Base-by-base conservation (phyloP, 768 basidiomycete genomes). In the Boletus eberwhitei region DNA sequence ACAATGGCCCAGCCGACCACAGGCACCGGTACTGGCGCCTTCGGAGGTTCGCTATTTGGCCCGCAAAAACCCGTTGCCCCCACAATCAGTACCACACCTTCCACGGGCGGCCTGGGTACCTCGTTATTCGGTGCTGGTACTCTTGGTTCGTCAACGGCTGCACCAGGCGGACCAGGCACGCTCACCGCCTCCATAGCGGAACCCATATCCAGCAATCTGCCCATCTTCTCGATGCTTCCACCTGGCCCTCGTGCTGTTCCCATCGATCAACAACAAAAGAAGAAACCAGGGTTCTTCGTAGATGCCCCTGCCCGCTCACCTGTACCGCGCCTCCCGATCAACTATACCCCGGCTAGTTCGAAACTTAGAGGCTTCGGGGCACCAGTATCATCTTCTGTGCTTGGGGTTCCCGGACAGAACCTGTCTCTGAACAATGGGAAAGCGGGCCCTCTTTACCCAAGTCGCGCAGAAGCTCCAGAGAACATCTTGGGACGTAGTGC, bases 131-230 rank as follows among this genome's bases (percentile, higher is more conserved):
- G 75, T 21, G 64, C 58, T 29, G 64, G 54, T 35, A 66, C 54
- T 44, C 71, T 82, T 26, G 75, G 75, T 44, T 68, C 74, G 12
- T 79, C 80, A 32, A 64, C 71, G 0, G 66, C 66, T 42, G 71
- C 73, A 50, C 73, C 76, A n/a, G 81, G 73, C 32, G 74, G 75
- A 39, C 82, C 83, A 71, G 83, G 83, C 36, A 70, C 79, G 0
- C 74, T 96, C 50, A 88, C 87, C 9, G 90, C 93, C 2, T 94
- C 94, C 19, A 91, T 98, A 64, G 86, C 89, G 26, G 89, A 95
- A 68, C 90, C 90, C 8, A 86, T 93, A 58, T 82, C 80, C 32
- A 76, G 82, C 47, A 86, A 87, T 57, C 68, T 90, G 48, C 86
- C 85, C 5, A 85, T 88, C 48, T 91, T 87, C 67, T 83, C 80